Evolutionary conservation across 2,329 filamentous ascomycete genomes (phyloP).

Genomic region (Monosporascus sp.): DNA sequence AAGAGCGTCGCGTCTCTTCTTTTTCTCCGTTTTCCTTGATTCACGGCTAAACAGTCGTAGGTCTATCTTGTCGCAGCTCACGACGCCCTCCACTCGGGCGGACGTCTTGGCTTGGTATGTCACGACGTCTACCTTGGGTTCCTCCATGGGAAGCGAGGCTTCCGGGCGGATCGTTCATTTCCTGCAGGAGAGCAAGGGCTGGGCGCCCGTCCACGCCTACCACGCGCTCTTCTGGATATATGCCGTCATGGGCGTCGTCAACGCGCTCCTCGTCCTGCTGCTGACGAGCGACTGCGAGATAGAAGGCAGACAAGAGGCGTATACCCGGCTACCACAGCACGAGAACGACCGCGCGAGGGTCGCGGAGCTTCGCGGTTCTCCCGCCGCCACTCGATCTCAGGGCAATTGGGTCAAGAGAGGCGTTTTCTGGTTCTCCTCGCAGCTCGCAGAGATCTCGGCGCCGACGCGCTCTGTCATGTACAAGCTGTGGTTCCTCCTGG

Average conservation of each 20-base stretch:
- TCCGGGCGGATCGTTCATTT: constrained; percentile 47
- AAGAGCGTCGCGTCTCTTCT: not conserved
- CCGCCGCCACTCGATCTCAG: constrained; percentile 1
- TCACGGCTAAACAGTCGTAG: constrained; percentile 4
- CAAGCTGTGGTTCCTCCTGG: constrained; percentile 59
- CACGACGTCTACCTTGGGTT: constrained; percentile 50
- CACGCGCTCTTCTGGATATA: constrained; percentile 57
- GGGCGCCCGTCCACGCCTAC: constrained; percentile 47
- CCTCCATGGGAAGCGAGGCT: constrained; percentile 46
- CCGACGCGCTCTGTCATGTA: constrained; percentile 55
- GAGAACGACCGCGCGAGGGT: constrained; percentile 3
- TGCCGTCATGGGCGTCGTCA: constrained; percentile 47
- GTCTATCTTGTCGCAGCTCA: constrained; percentile 57
- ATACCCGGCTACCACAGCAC: constrained; percentile 15
- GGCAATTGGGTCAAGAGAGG: constrained; percentile 8
- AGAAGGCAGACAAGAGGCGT: constrained; percentile 17
- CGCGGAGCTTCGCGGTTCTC: constrained; percentile 1
- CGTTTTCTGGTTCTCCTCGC: constrained; percentile 25
- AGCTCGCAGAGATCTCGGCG: constrained; percentile 50
- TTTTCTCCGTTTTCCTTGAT: not conserved
- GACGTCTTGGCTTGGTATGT: constrained; percentile 67
- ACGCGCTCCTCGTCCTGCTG: constrained; percentile 39
- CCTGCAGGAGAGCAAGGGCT: constrained; percentile 38
- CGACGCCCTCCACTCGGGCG: constrained; percentile 45
- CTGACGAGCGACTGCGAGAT: constrained; percentile 49